Base-by-base conservation (phyloP, 139 green algal genomes). In the Chlamydomonas schloesseri region DNA sequence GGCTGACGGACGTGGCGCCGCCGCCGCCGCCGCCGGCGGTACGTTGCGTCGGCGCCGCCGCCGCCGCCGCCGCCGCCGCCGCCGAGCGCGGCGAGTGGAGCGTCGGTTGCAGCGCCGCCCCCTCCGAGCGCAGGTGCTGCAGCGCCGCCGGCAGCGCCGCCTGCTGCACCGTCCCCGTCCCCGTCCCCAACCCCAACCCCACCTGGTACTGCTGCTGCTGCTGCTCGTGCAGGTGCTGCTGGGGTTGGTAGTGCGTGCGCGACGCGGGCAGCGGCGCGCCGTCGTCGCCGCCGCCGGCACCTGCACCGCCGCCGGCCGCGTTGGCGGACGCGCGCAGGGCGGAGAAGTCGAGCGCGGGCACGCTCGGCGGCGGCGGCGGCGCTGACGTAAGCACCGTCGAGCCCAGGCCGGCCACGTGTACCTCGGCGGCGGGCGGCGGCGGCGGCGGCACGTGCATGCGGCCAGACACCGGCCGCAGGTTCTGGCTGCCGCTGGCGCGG, bases 331-430 rank as follows among this genome's bases (percentile, higher is more conserved):
- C 67, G 33, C 79, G 79, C 46, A 85, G 50, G 0, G 65, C 46
- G 1, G 79, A n/a, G 11, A 85, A 37, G 79, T 85, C 79, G 31
- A 85, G 62, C 10, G 26, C 1, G 18, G 77, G 77, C 3, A 84
- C 77, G 29, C 34, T 29, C 68, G 33, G 34, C 65, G 64, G 79
- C 67, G 79, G 79, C 79, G 79, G 79, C 67, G 79, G 79, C 46
- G 67, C 67, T 9, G 67, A 85, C 65, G 79, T 85, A 67, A 85
- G 79, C 28, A 85, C 65, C 23, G 79, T 85, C n/a, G 47, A 70
- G 0, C 79, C 79, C 23, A 85, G 67, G 9, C 79, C 79, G 1
- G 46, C 47, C 20, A 85, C 65, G 15, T 67, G 78, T 15, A 70
- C 46, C 36, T 83, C 77, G 0, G 28, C n/a, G 29, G n/a, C n/a